Percentiles rank a stretch among this genome's conserved stretches.
phyloP scores from a whole-genome alignment of 345 rosid species.

The Gynandropsis gynandra region DNA sequence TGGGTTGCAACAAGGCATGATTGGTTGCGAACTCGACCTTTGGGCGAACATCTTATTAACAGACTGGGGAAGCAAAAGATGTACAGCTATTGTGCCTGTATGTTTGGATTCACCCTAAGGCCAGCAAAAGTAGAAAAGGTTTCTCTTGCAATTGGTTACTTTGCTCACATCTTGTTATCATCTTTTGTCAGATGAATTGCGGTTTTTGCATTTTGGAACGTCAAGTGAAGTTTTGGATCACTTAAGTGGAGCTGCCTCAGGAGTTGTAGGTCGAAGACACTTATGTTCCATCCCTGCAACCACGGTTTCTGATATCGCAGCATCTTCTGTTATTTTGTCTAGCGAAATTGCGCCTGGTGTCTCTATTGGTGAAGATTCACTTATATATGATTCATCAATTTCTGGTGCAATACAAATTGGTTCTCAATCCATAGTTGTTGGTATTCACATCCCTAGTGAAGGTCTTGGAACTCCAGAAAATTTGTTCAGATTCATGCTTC shows the following conservation, averaged over 20 bases:
- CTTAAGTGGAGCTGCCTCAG: slow-evolving; percentile 67
- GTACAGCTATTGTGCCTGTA: slow-evolving; percentile 86
- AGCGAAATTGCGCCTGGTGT: slow-evolving; percentile 81
- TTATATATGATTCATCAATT: slow-evolving; percentile 69
- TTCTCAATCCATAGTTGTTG: slow-evolving; percentile 81
- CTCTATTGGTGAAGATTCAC: slow-evolving; percentile 91
- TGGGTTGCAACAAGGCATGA: slow-evolving; percentile 96
- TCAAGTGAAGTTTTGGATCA: slow-evolving; percentile 96
- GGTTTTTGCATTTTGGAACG: slow-evolving; percentile 93
- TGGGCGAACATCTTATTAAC: slow-evolving; percentile 62
- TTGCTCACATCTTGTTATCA: slow-evolving; percentile 15
- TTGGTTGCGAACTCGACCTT: slow-evolving; percentile 62
- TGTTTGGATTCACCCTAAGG: slow-evolving; percentile 23
- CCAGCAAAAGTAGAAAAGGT: background rate
- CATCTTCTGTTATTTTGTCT: slow-evolving; percentile 77
- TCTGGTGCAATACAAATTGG: slow-evolving; percentile 79
- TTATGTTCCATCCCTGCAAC: slow-evolving; percentile 92
- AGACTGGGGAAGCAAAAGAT: slow-evolving; percentile 67
- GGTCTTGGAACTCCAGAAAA: slow-evolving; percentile 27
- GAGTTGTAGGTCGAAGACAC: slow-evolving; percentile 86
- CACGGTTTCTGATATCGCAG: slow-evolving; percentile 81
- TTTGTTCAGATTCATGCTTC: slow-evolving; percentile 67
- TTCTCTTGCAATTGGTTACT: slow-evolving; percentile 9
- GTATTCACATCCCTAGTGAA: slow-evolving; percentile 54
- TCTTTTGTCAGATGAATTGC: slow-evolving; percentile 61